Percentiles rank a stretch among this genome's conserved stretches.
Conservation (phyloP, 805 yeast species). For the Priceomyces medius region DNA sequence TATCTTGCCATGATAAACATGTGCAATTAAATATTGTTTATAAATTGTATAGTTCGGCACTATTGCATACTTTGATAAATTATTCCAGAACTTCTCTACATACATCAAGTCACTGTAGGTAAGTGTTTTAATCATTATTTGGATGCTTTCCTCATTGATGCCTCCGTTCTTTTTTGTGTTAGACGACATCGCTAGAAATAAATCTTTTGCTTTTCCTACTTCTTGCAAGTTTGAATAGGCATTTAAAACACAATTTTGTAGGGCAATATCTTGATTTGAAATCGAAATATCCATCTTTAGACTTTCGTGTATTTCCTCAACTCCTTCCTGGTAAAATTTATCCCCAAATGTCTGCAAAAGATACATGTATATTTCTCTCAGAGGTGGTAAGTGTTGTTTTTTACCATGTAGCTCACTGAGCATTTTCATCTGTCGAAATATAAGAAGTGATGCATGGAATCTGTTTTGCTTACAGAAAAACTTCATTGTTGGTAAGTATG, state of each 20-base stretch:
- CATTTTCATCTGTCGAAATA: slow-evolving; percentile 60
- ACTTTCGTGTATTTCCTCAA: slow-evolving; percentile 59
- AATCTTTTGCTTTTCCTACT: slow-evolving; percentile 53
- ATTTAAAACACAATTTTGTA: slow-evolving; percentile 62
- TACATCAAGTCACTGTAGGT: slow-evolving; percentile 54
- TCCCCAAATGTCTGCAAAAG: slow-evolving; percentile 63
- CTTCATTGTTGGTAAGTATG: slow-evolving; percentile 57
- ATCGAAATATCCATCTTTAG: slow-evolving; percentile 60
- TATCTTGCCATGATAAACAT: slow-evolving; percentile 63
- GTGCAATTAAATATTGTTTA: slow-evolving; percentile 64
- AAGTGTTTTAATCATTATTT: slow-evolving; percentile 64
- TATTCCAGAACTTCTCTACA: slow-evolving; percentile 62
- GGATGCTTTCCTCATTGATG: slow-evolving; percentile 60
- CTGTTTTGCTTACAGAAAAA: slow-evolving; percentile 54
- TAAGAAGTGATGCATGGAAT: slow-evolving; percentile 59
- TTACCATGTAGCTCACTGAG: slow-evolving; percentile 52
- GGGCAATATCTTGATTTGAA: slow-evolving; percentile 49
- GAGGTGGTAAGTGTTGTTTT: slow-evolving; percentile 26
- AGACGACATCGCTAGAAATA: slow-evolving; percentile 58
- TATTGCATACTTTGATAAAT: slow-evolving; percentile 52
- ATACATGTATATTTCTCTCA: slow-evolving; percentile 55
- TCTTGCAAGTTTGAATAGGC: slow-evolving; percentile 63
- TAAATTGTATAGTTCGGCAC: slow-evolving; percentile 52
- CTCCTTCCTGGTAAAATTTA: slow-evolving; percentile 60
- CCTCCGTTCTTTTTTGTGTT: slow-evolving; percentile 48